Base-by-base conservation (phyloP, 345 rosid genomes). In the Rhodomyrtus tomentosa region DNA sequence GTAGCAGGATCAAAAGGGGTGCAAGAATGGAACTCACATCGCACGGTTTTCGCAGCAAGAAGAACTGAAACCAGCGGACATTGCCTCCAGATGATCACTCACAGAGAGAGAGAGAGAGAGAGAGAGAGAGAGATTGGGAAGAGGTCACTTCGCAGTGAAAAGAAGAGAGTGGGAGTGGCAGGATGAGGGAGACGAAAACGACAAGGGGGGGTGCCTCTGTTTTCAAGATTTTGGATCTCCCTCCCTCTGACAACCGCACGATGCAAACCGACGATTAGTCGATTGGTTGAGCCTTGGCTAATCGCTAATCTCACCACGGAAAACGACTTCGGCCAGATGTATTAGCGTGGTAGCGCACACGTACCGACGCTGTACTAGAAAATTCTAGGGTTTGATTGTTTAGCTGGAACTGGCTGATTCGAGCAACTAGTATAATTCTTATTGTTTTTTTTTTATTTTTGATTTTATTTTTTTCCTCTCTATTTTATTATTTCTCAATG, bases 221-320 rank as follows among this genome's bases (percentile, higher is more conserved):
- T 79, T 82, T 11, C 81, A 82, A 14, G 4, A 79, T 59, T 84
- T 84, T 85, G 84, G 72, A 56, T 36, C 79, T 9, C 45, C 24
- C 76, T 54, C 53, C 7, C 83, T 40, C 73, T 45, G 4, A 80
- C 72, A 68, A 79, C 89, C 90, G 90, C 89, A 87, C 88, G 86
- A 38, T 88, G 73, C 91, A 85, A 68, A 18, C 79, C 42, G 22
- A 42, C 21, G 27, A 38, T 18, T 40, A 18, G 55, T 20, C 13
- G 73, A n/a, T 15, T 11, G 82, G 27, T 16, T 11, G 29, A 51
- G 85, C 45, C 81, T 51, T 12, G 38, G 22, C 40, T 7, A 22
- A 73, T 84, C 53, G 50, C 50, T 49, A 10, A 49, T 49, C 50
- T 14, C 82, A 55, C 82, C 45, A 5, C 1, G 5, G 59, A 38